These are phyloP conservation scores for Penicillium crustosum DNA, from an alignment of 2,329 filamentous ascomycete genomes.

Conservation along the genomic window DNA sequence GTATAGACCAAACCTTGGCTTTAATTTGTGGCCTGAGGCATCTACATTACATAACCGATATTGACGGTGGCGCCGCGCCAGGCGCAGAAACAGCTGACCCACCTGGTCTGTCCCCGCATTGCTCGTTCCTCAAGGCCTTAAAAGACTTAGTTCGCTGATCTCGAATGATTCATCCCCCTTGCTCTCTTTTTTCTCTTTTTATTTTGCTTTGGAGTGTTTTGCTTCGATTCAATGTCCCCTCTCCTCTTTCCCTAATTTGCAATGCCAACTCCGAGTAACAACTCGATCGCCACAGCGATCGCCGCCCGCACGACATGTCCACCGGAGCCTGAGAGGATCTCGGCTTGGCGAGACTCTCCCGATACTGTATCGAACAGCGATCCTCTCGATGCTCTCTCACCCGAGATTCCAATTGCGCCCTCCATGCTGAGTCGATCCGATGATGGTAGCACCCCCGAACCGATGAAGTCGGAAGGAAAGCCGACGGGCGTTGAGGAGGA, in stretches of 20 bases:
- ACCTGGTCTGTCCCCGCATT: conserved; percentile 32
- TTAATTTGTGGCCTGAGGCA: neutral
- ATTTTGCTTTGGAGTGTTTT: conserved; percentile 14
- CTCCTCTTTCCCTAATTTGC: conserved; percentile 34
- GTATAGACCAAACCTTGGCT: neutral
- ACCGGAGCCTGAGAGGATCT: conserved; percentile 44
- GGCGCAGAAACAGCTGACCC: conserved; percentile 14
- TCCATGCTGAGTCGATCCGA: conserved; percentile 30
- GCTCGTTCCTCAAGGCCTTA: conserved; percentile 18
- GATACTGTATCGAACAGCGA: conserved; percentile 28
- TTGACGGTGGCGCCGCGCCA: conserved; percentile 12
- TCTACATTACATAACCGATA: conserved; percentile 1
- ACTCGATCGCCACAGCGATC: conserved; percentile 46
- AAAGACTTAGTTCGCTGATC: conserved; percentile 13
- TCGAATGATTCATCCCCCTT: conserved; percentile 24
- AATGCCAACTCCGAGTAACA: conserved; percentile 54
- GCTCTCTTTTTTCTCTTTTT: conserved; percentile 7
- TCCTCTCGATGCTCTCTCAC: conserved; percentile 29
- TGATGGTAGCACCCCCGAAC: conserved; percentile 28
- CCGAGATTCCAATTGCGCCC: conserved; percentile 25
- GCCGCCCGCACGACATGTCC: conserved; percentile 49
- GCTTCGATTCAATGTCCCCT: conserved; percentile 37
- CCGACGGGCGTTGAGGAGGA: conserved; percentile 33
- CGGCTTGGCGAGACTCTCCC: conserved; percentile 35
- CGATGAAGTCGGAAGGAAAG: conserved; percentile 31